Evolutionary conservation across 192 early-diverging fungal genomes (phyloP).

Genomic region (Powellomyces hirtus): DNA sequence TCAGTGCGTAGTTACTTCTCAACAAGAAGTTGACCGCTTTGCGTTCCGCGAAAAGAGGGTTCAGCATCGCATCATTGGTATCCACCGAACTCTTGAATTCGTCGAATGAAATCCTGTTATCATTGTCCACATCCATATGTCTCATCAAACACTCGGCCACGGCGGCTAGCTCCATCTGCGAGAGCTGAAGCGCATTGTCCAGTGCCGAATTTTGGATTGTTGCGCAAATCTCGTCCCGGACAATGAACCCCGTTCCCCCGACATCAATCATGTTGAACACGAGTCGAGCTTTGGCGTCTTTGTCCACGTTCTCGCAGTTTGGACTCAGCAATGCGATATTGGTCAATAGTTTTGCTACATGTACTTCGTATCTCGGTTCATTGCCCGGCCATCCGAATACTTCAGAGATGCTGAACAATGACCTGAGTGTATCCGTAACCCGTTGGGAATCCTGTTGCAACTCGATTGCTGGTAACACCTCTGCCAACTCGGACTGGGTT

Average conservation of each 20-base stretch:
- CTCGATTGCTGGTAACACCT: not conserved
- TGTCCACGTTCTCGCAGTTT: not conserved
- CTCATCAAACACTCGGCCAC: slow-evolving; percentile 3
- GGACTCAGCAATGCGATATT: not conserved
- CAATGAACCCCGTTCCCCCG: not conserved
- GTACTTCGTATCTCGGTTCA: not conserved
- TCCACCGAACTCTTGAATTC: slow-evolving; percentile 1
- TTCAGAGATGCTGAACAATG: slow-evolving; percentile 2
- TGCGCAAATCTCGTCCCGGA: not conserved
- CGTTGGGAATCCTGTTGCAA: not conserved
- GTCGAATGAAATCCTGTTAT: not conserved
- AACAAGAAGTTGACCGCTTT: not conserved
- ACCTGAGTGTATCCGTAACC: not conserved
- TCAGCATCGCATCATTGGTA: not conserved
- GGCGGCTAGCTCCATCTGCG: not conserved
- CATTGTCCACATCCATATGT: not conserved
- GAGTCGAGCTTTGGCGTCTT: slow-evolving; percentile 1
- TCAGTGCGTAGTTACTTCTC: not conserved
- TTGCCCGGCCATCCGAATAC: not conserved
- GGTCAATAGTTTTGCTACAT: not conserved
- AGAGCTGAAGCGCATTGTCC: slow-evolving; percentile 6
- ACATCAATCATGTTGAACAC: slow-evolving; percentile 10
- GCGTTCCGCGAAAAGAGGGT: not conserved
- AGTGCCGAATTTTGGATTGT: slow-evolving; percentile 1
- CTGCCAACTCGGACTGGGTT: not conserved